Conservation (phyloP, 2,329 filamentous ascomycete genomes). For the Phaeosphaeriaceae sp. region DNA sequence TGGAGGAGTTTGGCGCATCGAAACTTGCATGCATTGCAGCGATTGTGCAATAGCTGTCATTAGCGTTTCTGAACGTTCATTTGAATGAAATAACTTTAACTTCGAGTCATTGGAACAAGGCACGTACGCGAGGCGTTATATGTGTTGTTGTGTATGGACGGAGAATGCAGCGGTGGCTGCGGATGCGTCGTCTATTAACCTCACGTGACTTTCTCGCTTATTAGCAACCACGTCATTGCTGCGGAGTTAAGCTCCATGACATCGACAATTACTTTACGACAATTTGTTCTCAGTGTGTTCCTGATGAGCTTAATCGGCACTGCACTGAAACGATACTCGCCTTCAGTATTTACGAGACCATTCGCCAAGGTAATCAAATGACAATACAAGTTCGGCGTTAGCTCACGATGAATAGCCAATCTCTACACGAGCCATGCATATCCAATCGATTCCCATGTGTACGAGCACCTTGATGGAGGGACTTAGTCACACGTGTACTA, state of each 20-base stretch:
- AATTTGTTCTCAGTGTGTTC: slow-evolving; percentile 38
- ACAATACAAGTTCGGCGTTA: not conserved
- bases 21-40: not conserved
- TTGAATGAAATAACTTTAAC: not conserved
- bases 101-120: not conserved
- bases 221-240: slow-evolving; percentile 35
- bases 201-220: slow-evolving; percentile 18
- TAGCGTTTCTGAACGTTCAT: not conserved
- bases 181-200: not conserved
- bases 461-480: slow-evolving; percentile 45
- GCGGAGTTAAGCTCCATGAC: slow-evolving; percentile 52
- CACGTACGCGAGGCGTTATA: not conserved
- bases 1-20: slow-evolving; percentile 13
- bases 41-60: not conserved
- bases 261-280: slow-evolving; percentile 57
- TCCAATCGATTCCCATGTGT: slow-evolving; percentile 91
- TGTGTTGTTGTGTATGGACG: not conserved
- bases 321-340: slow-evolving; percentile 34
- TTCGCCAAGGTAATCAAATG: slow-evolving; percentile 25
- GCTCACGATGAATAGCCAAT: slow-evolving; percentile 39
- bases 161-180: not conserved
- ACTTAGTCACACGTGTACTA: not conserved
- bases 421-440: slow-evolving; percentile 73
- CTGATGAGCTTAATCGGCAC: slow-evolving; percentile 45
- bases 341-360: slow-evolving; percentile 24